These are phyloP conservation scores for Microbotryum violaceum DNA, from an alignment of 1,284 basidiomycete genomes.

Conservation along the genomic window DNA sequence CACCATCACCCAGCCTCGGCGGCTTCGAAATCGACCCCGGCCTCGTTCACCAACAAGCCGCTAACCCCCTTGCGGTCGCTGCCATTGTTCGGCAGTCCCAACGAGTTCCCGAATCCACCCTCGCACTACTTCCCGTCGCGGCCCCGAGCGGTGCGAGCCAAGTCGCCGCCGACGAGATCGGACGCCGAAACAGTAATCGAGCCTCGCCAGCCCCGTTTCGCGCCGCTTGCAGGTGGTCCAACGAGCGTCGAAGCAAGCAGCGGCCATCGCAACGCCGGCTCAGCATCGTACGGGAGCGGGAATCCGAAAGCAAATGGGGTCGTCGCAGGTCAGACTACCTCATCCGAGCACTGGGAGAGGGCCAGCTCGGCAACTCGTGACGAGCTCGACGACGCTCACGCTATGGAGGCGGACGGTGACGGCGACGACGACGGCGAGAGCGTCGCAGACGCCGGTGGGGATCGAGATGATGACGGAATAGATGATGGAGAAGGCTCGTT, in stretches of 20 bases:
- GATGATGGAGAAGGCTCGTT: constrained; percentile 4
- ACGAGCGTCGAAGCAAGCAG: neutral
- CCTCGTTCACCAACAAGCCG: too few species aligned
- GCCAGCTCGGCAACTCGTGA: neutral
- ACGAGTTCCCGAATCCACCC: constrained; percentile 5
- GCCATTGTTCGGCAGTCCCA: constrained; percentile 11
- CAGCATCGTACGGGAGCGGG: neutral
- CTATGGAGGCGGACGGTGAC: neutral
- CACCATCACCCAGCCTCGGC: too few species aligned
- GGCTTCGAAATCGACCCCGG: too few species aligned
- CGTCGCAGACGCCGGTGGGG: constrained; percentile 3
- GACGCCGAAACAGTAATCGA: constrained; percentile 17
- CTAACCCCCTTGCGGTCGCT: neutral
- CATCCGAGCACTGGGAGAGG: neutral
- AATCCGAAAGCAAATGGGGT: neutral
- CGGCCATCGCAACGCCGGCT: neutral
- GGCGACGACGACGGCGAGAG: constrained; percentile 5
- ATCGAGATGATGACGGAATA: constrained; percentile 13
- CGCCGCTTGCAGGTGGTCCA: neutral
- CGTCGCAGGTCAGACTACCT: neutral
- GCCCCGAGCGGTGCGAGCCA: constrained; percentile 12
- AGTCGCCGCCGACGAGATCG: constrained; percentile 10
- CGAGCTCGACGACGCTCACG: neutral
- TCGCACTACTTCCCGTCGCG: constrained; percentile 28
- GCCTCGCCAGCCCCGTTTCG: neutral